Percentiles rank a stretch among this genome's conserved stretches.
Evolutionary conservation across 768 basidiomycete species (phyloP).

Genomic region (Dendrothele bispora): DNA sequence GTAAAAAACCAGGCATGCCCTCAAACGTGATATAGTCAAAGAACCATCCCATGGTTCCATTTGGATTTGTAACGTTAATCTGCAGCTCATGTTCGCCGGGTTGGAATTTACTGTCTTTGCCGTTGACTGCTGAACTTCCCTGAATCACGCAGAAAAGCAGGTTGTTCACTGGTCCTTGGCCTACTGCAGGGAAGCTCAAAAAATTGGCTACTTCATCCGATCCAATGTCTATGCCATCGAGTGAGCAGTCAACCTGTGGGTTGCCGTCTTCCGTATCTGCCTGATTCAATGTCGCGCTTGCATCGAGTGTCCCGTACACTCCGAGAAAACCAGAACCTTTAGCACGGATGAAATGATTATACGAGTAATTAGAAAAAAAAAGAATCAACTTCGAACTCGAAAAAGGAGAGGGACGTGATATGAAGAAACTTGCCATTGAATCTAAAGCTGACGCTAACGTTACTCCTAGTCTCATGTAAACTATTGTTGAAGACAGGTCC

Average conservation of each 20-base stretch:
- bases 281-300: too few relatives aligned
- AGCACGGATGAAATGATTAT: too few relatives aligned
- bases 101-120: too few relatives aligned
- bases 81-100: slow-evolving; percentile 5
- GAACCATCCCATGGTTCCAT: neutral
- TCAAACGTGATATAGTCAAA: slow-evolving; percentile 7
- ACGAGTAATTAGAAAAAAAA: neutral
- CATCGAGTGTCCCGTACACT: slow-evolving; percentile 2
- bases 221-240: neutral
- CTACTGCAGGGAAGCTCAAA: too few relatives aligned
- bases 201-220: neutral
- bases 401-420: too few relatives aligned
- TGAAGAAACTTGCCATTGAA: slow-evolving; percentile 4
- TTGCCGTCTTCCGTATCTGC: neutral
- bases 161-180: too few relatives aligned
- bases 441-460: slow-evolving; percentile 2
- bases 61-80: slow-evolving; percentile 7
- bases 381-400: neutral
- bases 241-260: neutral
- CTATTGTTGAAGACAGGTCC: slow-evolving; percentile 2
- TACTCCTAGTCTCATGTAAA: neutral
- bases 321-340: slow-evolving; percentile 2
- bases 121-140: neutral
- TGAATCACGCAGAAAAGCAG: slow-evolving; percentile 1
- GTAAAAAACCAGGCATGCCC: neutral